Base-by-base conservation (phyloP, 352 stramenopile species). In the Pythium plurisporium region DNA sequence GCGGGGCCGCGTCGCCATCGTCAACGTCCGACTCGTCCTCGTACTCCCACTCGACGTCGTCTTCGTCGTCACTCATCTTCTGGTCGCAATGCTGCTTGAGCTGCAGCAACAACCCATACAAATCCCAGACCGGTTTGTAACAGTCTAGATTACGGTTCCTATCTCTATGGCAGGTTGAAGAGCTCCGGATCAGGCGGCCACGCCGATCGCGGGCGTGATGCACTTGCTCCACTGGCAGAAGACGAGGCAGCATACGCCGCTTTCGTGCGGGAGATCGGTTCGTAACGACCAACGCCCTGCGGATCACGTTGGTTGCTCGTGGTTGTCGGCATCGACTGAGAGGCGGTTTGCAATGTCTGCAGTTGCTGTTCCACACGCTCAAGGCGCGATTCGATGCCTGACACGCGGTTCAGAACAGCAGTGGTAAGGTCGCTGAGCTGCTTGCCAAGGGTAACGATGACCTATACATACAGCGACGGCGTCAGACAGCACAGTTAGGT, bases 391-490 rank as follows among this genome's bases (percentile, higher is more conserved):
- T 69, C 61, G 22, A 69, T 60, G 5, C 19, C 26, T 17, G 53
- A 51, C 23, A 69, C 34, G 14, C 61, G 61, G 23, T 41, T 69
- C 5, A 69, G 42, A 23, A 69, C 55, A 19, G 61, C 55, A 22
- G 53, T 61, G 10, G 61, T 61, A 48, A 69, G 61, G 42, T 69
- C 61, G 49, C 48, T 69, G 48, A 69, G 54, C 48, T 69, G 61
- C 15, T 56, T 43, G 36, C 61, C 54, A 2, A 69, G 55, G 5
- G 61, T 69, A 25, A 52, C 31, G 22, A 69, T 48, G 2, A 57
- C 41, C 60, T 67, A 15, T n/a, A 44, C 17, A 25, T 23, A 25
- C 12, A 44, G n/a, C 12, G 7, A 2, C 4, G 1, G n/a, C 23
- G 38, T 1, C 7, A 44, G n/a, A 26, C 9, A 44, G 17, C 15